These are phyloP conservation scores for Coemansia sp. DNA, from an alignment of 192 early-diverging fungal species.

Conservation along the genomic window DNA sequence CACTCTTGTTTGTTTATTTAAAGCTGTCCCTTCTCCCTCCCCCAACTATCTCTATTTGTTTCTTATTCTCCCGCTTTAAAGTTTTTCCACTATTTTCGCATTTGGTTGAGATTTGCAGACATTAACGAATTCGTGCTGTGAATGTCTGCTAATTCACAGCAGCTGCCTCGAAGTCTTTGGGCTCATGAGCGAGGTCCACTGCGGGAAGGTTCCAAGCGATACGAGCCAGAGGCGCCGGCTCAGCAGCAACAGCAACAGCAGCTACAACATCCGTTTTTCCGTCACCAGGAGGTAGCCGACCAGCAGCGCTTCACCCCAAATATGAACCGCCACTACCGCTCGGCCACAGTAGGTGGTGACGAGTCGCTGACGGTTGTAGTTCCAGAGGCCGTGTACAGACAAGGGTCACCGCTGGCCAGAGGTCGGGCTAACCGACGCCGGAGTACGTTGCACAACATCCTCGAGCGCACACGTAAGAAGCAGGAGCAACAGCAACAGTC, in stretches of 20 bases:
- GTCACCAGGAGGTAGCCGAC: conserved; percentile 10
- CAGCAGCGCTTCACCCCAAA: conserved; percentile 53
- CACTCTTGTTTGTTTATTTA: background rate
- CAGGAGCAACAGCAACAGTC: conserved; percentile 22
- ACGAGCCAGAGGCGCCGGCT: background rate
- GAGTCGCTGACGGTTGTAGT: conserved; percentile 26
- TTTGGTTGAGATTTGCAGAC: conserved; percentile 2
- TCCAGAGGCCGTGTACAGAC: conserved; percentile 27
- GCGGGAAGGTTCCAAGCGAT: conserved; percentile 12
- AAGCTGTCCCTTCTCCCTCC: background rate
- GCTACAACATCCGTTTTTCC: conserved; percentile 9
- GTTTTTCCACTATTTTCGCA: background rate
- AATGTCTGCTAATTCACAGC: conserved; percentile 50
- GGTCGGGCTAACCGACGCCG: conserved; percentile 40
- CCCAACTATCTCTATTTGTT: conserved; percentile 6
- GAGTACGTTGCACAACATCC: conserved; percentile 48
- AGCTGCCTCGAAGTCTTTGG: conserved; percentile 32
- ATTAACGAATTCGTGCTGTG: conserved; percentile 10
- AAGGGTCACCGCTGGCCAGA: conserved; percentile 34
- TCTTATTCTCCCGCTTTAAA: background rate
- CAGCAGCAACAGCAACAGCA: conserved; percentile 19
- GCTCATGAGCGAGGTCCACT: conserved; percentile 38
- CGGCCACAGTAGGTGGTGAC: conserved; percentile 44
- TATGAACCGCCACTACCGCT: conserved; percentile 53
- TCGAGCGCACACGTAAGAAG: conserved; percentile 48